These are phyloP conservation scores for Rhamnella rubrinervis DNA, from an alignment of 331 rosid species.

Conservation along the genomic window DNA sequence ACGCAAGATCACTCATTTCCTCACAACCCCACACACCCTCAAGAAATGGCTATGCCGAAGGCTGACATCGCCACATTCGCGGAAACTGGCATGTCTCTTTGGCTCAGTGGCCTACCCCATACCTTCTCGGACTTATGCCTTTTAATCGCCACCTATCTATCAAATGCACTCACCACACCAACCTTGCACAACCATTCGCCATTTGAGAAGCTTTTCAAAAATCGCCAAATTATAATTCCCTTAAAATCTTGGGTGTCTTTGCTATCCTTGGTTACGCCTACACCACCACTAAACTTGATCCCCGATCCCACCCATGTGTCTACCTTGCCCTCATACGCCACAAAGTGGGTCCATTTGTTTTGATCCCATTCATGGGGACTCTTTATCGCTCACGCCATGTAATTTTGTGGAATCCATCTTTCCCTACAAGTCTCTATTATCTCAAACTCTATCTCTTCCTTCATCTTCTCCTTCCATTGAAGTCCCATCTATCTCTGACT, in stretches of 20 bases:
- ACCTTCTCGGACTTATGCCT: neutral
- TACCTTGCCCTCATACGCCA: neutral
- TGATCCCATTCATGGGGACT: too few species aligned
- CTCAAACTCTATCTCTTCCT: too few species aligned
- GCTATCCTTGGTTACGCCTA: neutral
- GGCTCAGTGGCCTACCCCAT: neutral
- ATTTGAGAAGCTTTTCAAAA: neutral
- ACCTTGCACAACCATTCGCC: neutral
- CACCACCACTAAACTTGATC: neutral
- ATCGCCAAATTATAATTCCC: neutral
- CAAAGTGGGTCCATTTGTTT: too few species aligned
- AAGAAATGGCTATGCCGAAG: neutral
- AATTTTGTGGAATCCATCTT: too few species aligned
- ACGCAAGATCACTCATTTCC: neutral
- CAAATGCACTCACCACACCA: neutral
- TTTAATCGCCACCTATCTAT: neutral
- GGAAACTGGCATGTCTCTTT: neutral
- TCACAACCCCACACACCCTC: neutral
- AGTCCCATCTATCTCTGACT: too few species aligned
- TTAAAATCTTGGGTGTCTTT: neutral
- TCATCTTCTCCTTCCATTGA: too few species aligned
- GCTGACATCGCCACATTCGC: neutral
- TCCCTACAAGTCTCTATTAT: too few species aligned
- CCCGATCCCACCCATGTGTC: neutral
- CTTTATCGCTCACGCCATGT: too few species aligned